A percentile compares a stretch with the other conserved stretches of the same genome.
phyloP scores from a whole-genome alignment of 2,329 filamentous ascomycete species.

The Aspergillus unguis region DNA sequence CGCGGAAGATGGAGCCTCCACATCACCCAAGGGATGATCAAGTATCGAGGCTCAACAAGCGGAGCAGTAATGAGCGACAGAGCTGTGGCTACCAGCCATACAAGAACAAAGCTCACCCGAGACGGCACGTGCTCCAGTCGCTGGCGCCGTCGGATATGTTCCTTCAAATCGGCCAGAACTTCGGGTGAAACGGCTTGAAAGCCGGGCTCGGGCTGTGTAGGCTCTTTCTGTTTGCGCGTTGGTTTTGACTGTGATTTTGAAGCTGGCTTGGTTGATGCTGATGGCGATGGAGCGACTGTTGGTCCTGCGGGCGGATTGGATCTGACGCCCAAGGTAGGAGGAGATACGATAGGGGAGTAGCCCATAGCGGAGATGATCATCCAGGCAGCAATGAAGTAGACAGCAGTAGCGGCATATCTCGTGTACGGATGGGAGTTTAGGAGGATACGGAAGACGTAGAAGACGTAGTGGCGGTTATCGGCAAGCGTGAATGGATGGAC shows the following conservation, averaged over 20 bases:
- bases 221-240: slow-evolving; percentile 20
- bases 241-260: slow-evolving; percentile 18
- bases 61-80: slow-evolving; percentile 84
- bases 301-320: slow-evolving; percentile 6
- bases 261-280: slow-evolving; percentile 1
- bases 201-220: slow-evolving; percentile 19
- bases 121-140: slow-evolving; percentile 27
- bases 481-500: slow-evolving; percentile 94
- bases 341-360: slow-evolving; percentile 30
- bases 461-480: slow-evolving; percentile 95
- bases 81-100: slow-evolving; percentile 67
- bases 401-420: slow-evolving; percentile 64
- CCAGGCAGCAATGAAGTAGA: slow-evolving; percentile 71
- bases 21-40: slow-evolving; percentile 91
- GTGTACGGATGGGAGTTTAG: slow-evolving; percentile 63
- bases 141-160: slow-evolving; percentile 30
- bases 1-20: slow-evolving; percentile 77
- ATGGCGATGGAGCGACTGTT: not conserved
- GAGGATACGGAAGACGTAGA: slow-evolving; percentile 87
- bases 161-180: slow-evolving; percentile 27
- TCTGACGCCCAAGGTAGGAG: slow-evolving; percentile 18
- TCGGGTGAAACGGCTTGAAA: slow-evolving; percentile 23
- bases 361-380: slow-evolving; percentile 63
- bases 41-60: slow-evolving; percentile 92
- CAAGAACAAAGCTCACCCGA: slow-evolving; percentile 53